Evolutionary conservation across 805 yeast species (phyloP).

Genomic region (Myxozyma monticola): DNA sequence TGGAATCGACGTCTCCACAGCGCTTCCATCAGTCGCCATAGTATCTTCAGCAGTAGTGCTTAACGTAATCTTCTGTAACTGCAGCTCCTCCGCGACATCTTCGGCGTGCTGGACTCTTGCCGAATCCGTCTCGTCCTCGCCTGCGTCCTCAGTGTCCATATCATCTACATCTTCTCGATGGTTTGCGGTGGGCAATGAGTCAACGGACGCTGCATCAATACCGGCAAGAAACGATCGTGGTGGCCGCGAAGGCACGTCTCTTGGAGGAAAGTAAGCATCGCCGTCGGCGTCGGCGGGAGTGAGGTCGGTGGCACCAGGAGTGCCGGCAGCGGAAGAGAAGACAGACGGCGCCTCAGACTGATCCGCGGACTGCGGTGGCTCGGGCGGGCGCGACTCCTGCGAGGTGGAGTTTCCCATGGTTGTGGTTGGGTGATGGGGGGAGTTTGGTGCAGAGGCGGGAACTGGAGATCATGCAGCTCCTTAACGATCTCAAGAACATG

Average conservation of each 20-base stretch:
- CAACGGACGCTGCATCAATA: background rate
- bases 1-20: conserved; percentile 33
- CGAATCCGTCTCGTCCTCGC: background rate
- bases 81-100: background rate
- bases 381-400: conserved; percentile 15
- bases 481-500: too few species aligned
- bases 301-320: background rate
- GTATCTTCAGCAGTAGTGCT: conserved; percentile 15
- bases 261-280: background rate
- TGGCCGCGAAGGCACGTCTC: background rate
- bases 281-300: background rate
- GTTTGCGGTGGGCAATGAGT: conserved; percentile 21
- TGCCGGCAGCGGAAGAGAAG: conserved; percentile 1
- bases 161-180: conserved; percentile 15
- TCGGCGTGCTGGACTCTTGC: conserved; percentile 5
- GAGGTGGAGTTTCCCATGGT: conserved; percentile 30
- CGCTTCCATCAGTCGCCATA: conserved; percentile 9
- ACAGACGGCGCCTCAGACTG: conserved; percentile 10
- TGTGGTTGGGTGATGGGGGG: too few species aligned
- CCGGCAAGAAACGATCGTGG: background rate
- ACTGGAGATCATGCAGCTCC: background rate
- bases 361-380: conserved; percentile 9
- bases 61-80: conserved; percentile 6
- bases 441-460: background rate
- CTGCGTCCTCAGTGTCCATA: conserved; percentile 13